Evolutionary conservation across 371 early-diverging fungal genomes (phyloP), one percentile per base, ranked within the genome.

Genomic region (Mortierella sp.): DNA sequence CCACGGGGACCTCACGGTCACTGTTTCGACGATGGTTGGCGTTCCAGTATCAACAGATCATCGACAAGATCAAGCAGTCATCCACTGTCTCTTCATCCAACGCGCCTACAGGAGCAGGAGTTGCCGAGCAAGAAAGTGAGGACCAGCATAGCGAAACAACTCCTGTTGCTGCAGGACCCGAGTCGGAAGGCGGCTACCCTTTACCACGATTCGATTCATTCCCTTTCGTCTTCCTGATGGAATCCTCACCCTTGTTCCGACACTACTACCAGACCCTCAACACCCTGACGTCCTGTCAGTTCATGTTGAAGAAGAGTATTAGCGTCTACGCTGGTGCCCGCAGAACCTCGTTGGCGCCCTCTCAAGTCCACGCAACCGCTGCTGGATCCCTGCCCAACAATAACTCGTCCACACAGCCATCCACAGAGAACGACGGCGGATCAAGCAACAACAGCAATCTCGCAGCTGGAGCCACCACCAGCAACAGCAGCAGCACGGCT

Each of bases 161-260:
- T 6, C 8, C 29, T 37, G 4, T 26, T 3, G 14, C 26, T 19
- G 11, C 64, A 64, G 45, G 39, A 29, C 0, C 37, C 22, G 34
- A 66, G 9, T 40, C 37, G 6, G 34, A 58, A 58, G 37, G 2
- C 22, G 50, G 34, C 58, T 19, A 4, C n/a, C 5, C n/a, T 11
- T 16, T 55, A 39, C 68, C 43, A 14, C 64, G 70, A 3, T 58
- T 71, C 39, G 67, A 81, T 39, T 73, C 74, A 0, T 81, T 70
- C 40, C 82, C 77, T 0, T 78, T 83, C 55, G 19, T 83, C 2
- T 78, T 78, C 58, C 24, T 83, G 19, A 78, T 83, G 79, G 83
- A 83, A 61, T 65, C 76, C 4, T 83, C 83, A 5, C 83, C 83
- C 0, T 6, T 79, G 1, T 75, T 83, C 65, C 83, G 83, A 2